Base-by-base conservation (phyloP, 129 eudicot species). In the Sambucus nigra region DNA sequence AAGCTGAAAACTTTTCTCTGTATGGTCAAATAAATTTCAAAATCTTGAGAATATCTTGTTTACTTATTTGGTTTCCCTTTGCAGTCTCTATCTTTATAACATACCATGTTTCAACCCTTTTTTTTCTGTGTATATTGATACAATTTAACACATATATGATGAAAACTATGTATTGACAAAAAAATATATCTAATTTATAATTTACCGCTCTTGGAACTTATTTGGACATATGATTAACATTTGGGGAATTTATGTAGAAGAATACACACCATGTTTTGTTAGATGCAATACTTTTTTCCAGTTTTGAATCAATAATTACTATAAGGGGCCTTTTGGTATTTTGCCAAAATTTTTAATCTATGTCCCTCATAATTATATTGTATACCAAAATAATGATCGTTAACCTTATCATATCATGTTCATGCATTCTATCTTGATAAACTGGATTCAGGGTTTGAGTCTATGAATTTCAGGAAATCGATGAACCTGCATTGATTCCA, bases 401-500 rank as follows among this genome's bases (percentile, higher is more conserved):
- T 14, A 22, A 50, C 10, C 7, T 47, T 59, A 29, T 59, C 49
- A 14, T 21, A 22, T 47, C 21, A 50, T 46, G 25, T 48, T 35
- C 19, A 13, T 38, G 17, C 24, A 21, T 23, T 53, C 19, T 57
- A 19, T 28, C 29, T 63, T 14, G 10, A 13, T 40, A 44, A 25
- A 42, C 46, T 44, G 27, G 9, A 49, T 26, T 23, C 39, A 16
- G 61, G 45, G 53, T 7, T 41, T 51, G 45, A 33, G 11, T 31
- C 39, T 78, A 21, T 21, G 47, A 42, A 15, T 55, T 35, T 47
- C 79, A 91, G 98, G 95, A 85, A 76, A 91, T 86, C 55, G 98
- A 91, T 1, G 95, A 91, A 79, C 86, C 95, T 69, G 86, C 95
- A 13, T 72, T 91, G 63, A 91, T 91, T 68, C 98, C 98, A 42